Conservation (phyloP, 2,329 filamentous ascomycete genomes). For the Botryotinia convoluta region DNA sequence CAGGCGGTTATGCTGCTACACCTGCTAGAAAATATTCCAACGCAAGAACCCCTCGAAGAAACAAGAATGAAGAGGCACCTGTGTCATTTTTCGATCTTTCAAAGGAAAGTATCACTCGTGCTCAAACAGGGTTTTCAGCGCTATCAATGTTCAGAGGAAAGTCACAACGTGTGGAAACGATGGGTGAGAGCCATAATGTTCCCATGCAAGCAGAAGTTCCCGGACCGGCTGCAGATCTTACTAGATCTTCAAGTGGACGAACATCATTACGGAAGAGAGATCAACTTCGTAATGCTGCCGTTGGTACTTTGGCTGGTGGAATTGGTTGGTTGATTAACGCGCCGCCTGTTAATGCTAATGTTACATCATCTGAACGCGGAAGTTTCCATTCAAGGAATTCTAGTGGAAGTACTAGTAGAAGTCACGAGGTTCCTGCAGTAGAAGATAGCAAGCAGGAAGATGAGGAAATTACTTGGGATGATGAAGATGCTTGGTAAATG, state of each 20-base stretch:
- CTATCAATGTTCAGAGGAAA: slow-evolving; percentile 42
- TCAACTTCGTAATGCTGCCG: slow-evolving; percentile 63
- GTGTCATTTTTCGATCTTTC: slow-evolving; percentile 66
- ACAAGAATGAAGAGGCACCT: slow-evolving; percentile 52
- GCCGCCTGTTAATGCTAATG: slow-evolving; percentile 32
- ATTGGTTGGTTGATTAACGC: slow-evolving; percentile 68
- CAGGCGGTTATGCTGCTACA: slow-evolving; percentile 50
- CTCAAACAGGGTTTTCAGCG: slow-evolving; percentile 56
- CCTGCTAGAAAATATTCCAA: slow-evolving; percentile 38
- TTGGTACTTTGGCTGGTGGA: slow-evolving; percentile 64
- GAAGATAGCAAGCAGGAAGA: neutral
- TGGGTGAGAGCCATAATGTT: neutral
- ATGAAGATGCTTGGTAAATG: slow-evolving; percentile 9
- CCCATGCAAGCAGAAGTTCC: neutral
- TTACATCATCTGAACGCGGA: neutral
- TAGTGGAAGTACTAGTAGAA: neutral
- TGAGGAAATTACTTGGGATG: slow-evolving; percentile 13
- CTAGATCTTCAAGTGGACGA: slow-evolving; percentile 6
- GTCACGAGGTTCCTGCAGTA: neutral
- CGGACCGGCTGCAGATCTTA: neutral
- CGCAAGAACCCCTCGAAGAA: slow-evolving; percentile 39
- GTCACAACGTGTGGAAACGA: slow-evolving; percentile 17
- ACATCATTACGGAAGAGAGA: slow-evolving; percentile 66
- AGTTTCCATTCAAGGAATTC: neutral
- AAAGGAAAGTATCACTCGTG: slow-evolving; percentile 57